Evolutionary conservation across 768 basidiomycete genomes (phyloP).

Genomic region (Udeniomyces megalosporus): DNA sequence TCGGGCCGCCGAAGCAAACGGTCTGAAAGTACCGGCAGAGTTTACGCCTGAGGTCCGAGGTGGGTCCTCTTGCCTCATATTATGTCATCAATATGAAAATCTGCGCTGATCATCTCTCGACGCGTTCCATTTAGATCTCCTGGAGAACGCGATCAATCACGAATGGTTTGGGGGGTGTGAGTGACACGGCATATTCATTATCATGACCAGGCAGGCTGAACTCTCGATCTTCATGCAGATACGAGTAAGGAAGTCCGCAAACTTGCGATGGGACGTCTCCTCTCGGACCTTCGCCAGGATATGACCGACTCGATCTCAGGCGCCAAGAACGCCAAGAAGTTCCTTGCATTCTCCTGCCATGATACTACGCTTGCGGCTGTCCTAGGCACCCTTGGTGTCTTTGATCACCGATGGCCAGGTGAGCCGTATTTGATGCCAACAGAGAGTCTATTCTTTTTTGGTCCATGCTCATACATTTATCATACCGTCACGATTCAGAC

Average conservation of each 20-base stretch:
- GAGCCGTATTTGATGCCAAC: background rate
- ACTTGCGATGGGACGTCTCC: constrained; percentile 59
- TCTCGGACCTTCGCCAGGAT: constrained; percentile 46
- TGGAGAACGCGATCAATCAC: constrained; percentile 57
- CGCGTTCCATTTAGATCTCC: background rate
- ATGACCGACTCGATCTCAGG: constrained; percentile 42
- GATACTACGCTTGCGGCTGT: constrained; percentile 24
- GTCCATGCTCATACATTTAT: background rate
- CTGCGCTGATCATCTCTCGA: too few relatives aligned
- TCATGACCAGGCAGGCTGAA: too few relatives aligned
- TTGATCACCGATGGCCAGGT: constrained; percentile 13
- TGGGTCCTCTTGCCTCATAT: too few relatives aligned
- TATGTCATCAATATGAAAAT: too few relatives aligned
- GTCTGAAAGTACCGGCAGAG: constrained; percentile 51
- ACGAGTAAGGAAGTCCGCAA: constrained; percentile 56
- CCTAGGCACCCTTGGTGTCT: constrained; percentile 17
- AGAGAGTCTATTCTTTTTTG: background rate
- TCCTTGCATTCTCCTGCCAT: constrained; percentile 30
- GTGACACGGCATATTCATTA: too few relatives aligned
- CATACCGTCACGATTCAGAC: constrained; percentile 32
- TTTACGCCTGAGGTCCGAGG: constrained; percentile 45
- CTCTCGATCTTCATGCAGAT: constrained; percentile 33
- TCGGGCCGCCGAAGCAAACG: constrained; percentile 53
- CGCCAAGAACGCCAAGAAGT: background rate
- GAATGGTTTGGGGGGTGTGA: constrained; percentile 57